Evolutionary conservation across 2,329 filamentous ascomycete species (phyloP), one percentile per base, ranked within the genome.

Genomic region (Cryphonectria naterciae): DNA sequence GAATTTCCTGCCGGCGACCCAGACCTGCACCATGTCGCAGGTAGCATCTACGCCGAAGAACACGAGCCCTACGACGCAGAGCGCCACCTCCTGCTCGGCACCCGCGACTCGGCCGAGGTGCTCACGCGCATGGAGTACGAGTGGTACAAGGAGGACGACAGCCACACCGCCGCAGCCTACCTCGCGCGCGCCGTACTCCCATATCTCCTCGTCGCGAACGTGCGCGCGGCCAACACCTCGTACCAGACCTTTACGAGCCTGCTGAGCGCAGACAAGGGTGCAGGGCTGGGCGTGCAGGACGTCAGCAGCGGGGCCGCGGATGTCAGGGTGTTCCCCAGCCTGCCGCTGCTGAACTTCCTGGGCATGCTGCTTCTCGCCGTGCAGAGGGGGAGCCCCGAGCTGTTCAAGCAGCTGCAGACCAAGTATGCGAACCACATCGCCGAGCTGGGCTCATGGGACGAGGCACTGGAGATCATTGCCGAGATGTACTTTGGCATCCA

Each of bases 401-500:
- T 97, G 65, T 99, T 93, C 84, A 90, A 90, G 77, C 92, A 95
- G 80, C 84, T 99, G 75, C 89, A 91, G 76, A 89, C 87, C 72
- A 96, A 97, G 79, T 99, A 98, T 81, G 88, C 90, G 52, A 80
- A 85, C 7, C 89, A 97, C 77, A 87, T 98, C 71, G 90, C 90
- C 76, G 95, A 98, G 76, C 85, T 90, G 1, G 89, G 88, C 6
- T 85, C 87, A 17, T 98, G 95, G 95, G 89, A 90, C 46, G 94
- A 94, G 78, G 87, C 93, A 35, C 83, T 99, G 72, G 92, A 94
- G 76, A 91, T 93, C 80, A 91, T 99, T 76, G 95, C 92, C 65
- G 95, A 99, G 84, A 95, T 97, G 89, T 99, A 98, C 85, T 99
- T 99, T 83, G 91, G 91, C 49, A 97, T 99, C 79, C 89, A 91